Percentiles rank a stretch among this genome's conserved stretches.
These are phyloP conservation scores for Clitocybe nebularis DNA, from an alignment of 1,284 basidiomycete species.

Conservation along the genomic window DNA sequence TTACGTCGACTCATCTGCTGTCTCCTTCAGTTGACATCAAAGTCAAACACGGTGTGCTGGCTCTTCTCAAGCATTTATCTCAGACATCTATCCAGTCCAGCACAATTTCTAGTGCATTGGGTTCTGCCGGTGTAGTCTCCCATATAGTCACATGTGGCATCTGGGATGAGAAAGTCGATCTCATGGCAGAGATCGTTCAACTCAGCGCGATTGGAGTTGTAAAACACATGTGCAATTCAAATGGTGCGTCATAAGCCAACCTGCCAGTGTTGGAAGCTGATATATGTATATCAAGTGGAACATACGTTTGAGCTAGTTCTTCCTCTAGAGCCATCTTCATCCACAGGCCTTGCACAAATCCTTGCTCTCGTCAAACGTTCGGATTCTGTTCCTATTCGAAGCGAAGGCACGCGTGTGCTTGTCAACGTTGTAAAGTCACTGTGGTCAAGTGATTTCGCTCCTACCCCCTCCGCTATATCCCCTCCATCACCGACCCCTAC, in stretches of 20 bases:
- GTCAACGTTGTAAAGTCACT: constrained; percentile 78
- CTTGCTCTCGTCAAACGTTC: constrained; percentile 75
- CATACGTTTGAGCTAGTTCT: constrained; percentile 60
- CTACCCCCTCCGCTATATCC: constrained; percentile 22
- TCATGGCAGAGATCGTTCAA: constrained; percentile 81
- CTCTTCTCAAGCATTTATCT: constrained; percentile 80
- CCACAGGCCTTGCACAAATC: constrained; percentile 62
- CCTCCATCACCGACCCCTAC: constrained; percentile 10
- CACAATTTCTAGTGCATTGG: constrained; percentile 57
- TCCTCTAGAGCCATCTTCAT: constrained; percentile 25
- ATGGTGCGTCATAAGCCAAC: constrained; percentile 44
- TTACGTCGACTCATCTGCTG: constrained; percentile 48
- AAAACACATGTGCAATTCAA: constrained; percentile 82
- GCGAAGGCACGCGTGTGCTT: constrained; percentile 86
- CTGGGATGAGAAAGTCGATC: constrained; percentile 69
- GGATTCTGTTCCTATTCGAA: constrained; percentile 79
- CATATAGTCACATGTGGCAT: constrained; percentile 63
- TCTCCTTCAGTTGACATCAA: constrained; percentile 65
- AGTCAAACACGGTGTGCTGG: constrained; percentile 81
- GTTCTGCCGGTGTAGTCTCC: constrained; percentile 61
- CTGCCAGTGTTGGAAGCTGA: background rate
- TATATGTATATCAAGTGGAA: constrained; percentile 43
- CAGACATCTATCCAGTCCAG: constrained; percentile 64
- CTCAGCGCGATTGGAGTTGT: constrained; percentile 83
- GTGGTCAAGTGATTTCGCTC: constrained; percentile 49